A percentile compares a stretch with the other conserved stretches of the same genome.
These are phyloP conservation scores for Rosa rugosa DNA, from an alignment of 306 rosid genomes.

Conservation along the genomic window DNA sequence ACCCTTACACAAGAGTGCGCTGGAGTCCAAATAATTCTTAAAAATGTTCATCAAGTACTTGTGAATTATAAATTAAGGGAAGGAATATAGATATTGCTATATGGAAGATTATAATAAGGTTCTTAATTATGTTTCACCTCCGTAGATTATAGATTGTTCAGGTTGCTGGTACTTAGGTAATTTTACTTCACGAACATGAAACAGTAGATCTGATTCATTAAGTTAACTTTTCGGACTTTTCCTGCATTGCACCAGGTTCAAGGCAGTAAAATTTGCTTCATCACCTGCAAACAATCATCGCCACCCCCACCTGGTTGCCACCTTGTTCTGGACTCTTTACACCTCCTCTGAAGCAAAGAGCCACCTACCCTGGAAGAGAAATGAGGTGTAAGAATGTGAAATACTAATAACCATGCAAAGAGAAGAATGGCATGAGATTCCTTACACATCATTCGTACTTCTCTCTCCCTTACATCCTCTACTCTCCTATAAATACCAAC, in stretches of 20 bases:
- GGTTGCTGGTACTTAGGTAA: neutral
- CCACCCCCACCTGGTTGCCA: neutral
- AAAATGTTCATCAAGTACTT: no score
- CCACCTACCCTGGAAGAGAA: constrained; percentile 6
- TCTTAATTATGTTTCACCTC: neutral
- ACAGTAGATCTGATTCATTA: neutral
- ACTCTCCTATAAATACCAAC: neutral
- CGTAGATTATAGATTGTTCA: neutral
- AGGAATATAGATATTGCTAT: no score
- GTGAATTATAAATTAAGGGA: no score
- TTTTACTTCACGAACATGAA: neutral
- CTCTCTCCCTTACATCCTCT: constrained; percentile 4
- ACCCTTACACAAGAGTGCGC: no score
- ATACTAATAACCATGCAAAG: constrained; percentile 16
- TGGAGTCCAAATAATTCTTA: no score
- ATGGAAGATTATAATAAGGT: no score
- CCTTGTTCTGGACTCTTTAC: neutral
- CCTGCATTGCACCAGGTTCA: neutral
- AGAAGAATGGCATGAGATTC: constrained; percentile 27
- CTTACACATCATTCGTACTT: neutral
- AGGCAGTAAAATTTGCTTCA: neutral
- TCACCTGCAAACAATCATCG: neutral
- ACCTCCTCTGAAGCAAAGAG: neutral
- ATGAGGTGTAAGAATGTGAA: constrained; percentile 22
- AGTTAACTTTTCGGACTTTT: neutral